Base-by-base conservation (phyloP, 345 rosid genomes). In the Linum trigynum region DNA sequence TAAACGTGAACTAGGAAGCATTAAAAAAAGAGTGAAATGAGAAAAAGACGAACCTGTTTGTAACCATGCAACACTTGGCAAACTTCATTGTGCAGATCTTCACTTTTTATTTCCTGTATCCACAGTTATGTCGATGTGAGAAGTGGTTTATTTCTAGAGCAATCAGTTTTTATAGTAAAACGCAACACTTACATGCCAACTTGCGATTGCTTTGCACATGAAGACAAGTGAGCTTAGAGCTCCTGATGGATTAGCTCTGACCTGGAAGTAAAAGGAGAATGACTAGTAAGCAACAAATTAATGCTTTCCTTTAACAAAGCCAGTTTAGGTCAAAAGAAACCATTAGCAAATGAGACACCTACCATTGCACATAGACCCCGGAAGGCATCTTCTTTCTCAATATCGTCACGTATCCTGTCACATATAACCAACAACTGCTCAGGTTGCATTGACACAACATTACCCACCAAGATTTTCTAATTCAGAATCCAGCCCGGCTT, bases 341-440 rank as follows among this genome's bases (percentile, higher is more conserved):
- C 12, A 40, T 53, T 16, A 50, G 5, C n/a, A 42, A 64, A 69
- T 62, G 23, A 71, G 40, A 37, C 51, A 57, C 74, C 62, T 77
- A 94, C 99, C 91, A 91, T 81, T 65, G 99, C 97, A 81, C 97
- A 94, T 51, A 94, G 84, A 75, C 99, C 99, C 61, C 85, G 80
- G 75, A 94, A 94, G 11, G 99, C 96, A 82, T 94, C 99, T 73
- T 94, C 99, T 77, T 94, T 94, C 79, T 94, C 99, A 71, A 83
- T 74, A 74, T 91, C 99, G 82, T 94, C 99, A 36, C 90, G 96
- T 71, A 90, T 88, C 84, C 99, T 94, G 81, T 68, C 73, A 76
- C 36, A 53, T 2, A 51, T 16, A 4, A 64, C 55, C 67, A 62
- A 5, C 45, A 9, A 65, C 50, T 42, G 41, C 53, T 42, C 36